These are phyloP conservation scores for Kodamaea restingae DNA, from an alignment of 805 yeast species.

Conservation along the genomic window DNA sequence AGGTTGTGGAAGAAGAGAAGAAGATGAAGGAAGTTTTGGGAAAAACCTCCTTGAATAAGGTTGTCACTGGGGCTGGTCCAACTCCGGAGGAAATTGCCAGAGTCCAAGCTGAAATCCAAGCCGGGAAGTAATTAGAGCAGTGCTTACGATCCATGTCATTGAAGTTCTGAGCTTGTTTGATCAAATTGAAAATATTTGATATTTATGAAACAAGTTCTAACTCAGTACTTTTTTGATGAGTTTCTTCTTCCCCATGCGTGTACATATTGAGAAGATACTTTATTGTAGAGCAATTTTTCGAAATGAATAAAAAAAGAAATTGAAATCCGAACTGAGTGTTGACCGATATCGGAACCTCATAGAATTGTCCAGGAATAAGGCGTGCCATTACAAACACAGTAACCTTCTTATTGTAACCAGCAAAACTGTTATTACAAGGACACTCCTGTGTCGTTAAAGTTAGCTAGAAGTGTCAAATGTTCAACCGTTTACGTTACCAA, in stretches of 20 bases:
- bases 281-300: no score
- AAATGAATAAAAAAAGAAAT: background rate
- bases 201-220: no score
- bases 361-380: background rate
- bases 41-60: constrained; percentile 77
- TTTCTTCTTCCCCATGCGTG: no score
- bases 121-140: constrained; percentile 2
- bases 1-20: constrained; percentile 82
- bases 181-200: no score
- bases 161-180: no score
- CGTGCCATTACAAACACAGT: no score
- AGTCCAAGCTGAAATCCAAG: constrained; percentile 33
- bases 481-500: background rate
- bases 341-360: background rate
- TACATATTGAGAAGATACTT: no score
- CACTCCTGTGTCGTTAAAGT: no score
- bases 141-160: background rate
- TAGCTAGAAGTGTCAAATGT: background rate
- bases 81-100: constrained; percentile 60
- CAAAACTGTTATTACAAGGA: no score
- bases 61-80: constrained; percentile 72
- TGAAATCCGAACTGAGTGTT: background rate
- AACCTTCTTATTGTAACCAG: no score
- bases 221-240: no score
- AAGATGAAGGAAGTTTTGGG: constrained; percentile 79